Evolutionary conservation across 768 basidiomycete genomes (phyloP), one percentile per base, ranked within the genome.

Genomic region (Chiua virens): DNA sequence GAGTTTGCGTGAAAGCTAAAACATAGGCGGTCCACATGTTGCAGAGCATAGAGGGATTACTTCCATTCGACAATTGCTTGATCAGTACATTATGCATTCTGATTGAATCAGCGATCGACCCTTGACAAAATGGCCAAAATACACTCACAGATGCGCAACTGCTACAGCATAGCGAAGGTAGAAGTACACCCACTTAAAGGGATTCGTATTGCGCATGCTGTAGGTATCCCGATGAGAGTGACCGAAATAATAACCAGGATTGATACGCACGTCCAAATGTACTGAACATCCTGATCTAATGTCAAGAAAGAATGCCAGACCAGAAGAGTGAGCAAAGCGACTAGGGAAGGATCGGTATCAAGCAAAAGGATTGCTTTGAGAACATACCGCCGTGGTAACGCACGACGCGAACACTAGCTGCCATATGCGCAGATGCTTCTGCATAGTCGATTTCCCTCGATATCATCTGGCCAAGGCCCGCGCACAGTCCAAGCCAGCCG

Each of bases 141-240:
- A 9, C 17, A 54, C 65, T 62, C 38, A 67, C 65, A 55, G 7
- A 14, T 58, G 60, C 21, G 51, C 54, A 6, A 52, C 25, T 40
- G 64, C 44, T 5, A 49, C 50, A 41, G 47, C 32, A 52, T 68
- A 66, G 17, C 56, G 66, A 53, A 67, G 52, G 40, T 59, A 58
- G n/a, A 66, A 34, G 23, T 66, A 66, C 17, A 64, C n/a, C 70
- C 71, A 71, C 45, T 65, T 73, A 22, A 63, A 56, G 5, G 49
- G 45, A 8, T 41, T 61, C 14, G 18, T 44, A n/a, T 55, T 55
- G 8, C 48, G 52, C 54, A 67, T 68, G 11, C 66, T 71, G 30
- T 17, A 14, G 10, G 9, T 8, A 8, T 57, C 32, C 4, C 13
- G 27, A 42, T 34, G 7, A 21, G 39, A 25, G 5, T 9, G 9